Evolutionary conservation across 2,329 filamentous ascomycete species (phyloP), one percentile per base, ranked within the genome.

Genomic region (Shiraia bambusicola): DNA sequence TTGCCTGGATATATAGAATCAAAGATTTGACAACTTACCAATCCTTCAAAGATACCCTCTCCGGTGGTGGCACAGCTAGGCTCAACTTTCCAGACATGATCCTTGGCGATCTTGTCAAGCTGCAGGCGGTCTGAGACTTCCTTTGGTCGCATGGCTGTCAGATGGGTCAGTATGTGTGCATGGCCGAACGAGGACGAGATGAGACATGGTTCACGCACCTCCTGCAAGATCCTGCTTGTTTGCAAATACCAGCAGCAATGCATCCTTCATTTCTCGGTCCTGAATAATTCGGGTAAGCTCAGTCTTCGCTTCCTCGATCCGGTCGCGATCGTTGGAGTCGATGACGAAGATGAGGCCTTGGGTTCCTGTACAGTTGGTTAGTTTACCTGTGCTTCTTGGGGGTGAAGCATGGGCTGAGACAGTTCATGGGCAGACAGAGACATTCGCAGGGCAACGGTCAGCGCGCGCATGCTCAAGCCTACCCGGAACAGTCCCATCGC

Each of bases 331-430:
- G 77, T 95, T 96, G 78, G 87, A 92, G 78, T 98, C 93, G 71
- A 98, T 90, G 63, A 98, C 93, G 82, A 98, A 98, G 78, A 98
- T 97, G 74, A 98, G 92, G 73, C 93, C 93, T 77, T 98, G 93
- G 61, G 93, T 98, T 77, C 95, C 68, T 69, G 42, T 42, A 13
- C n/a, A n/a, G n/a, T n/a, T n/a, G n/a, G 22, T 4, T 22, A 11
- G 28, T 59, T 27, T 58, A 54, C 28, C 38, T 10, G 13, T 14
- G 13, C 25, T 12, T 15, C 13, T 12, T 22, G 6, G 3, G 8
- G 6, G 13, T 13, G 10, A 12, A 14, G 2, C 8, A 1, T 16
- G 5, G 9, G 17, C 19, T 19, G 28, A 6, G 15, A 28, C 44
- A 17, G 14, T 17, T 28, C 29, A 37, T 33, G 16, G 43, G 28